Percentiles rank a stretch among this genome's conserved stretches.
These are phyloP conservation scores for Leucosporidium scottii DNA, from an alignment of 768 basidiomycete genomes.

Conservation along the genomic window DNA sequence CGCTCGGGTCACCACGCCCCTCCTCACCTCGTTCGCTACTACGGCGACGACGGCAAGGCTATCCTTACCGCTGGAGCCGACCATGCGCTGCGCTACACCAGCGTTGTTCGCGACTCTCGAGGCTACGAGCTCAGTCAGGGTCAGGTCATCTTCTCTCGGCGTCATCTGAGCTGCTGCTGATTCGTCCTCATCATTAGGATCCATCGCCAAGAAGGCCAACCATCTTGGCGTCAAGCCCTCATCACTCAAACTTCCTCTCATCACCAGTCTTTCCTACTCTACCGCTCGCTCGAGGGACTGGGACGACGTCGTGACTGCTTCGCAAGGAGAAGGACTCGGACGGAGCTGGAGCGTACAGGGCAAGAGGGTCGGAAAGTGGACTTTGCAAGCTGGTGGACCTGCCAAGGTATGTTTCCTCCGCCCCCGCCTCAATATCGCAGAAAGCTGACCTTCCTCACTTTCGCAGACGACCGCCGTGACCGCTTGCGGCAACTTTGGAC, in stretches of 20 bases:
- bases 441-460: not conserved
- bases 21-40: conserved; percentile 85
- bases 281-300: conserved; percentile 81
- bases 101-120: conserved; percentile 87
- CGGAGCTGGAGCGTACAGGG: conserved; percentile 81
- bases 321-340: conserved; percentile 71
- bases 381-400: conserved; percentile 55
- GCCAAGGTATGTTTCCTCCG: conserved; percentile 41
- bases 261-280: conserved; percentile 67
- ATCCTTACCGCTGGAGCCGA: conserved; percentile 75
- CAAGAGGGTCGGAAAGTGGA: conserved; percentile 72
- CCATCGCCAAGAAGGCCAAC: conserved; percentile 72
- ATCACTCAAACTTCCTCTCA: conserved; percentile 74
- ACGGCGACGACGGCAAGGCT: conserved; percentile 95
- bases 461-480: conserved; percentile 67
- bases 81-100: conserved; percentile 78
- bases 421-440: too few species aligned
- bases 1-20: conserved; percentile 87
- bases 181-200: conserved; percentile 49
- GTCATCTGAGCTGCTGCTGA: not conserved
- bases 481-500: conserved; percentile 90
- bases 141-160: conserved; percentile 36
- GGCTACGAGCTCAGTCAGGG: conserved; percentile 94
- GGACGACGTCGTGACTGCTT: conserved; percentile 93
- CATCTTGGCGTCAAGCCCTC: conserved; percentile 68